Percentiles rank a stretch among this genome's conserved stretches.
These are phyloP conservation scores for Gossypium schwendimanii DNA, from an alignment of 441 rosid species.

Conservation along the genomic window DNA sequence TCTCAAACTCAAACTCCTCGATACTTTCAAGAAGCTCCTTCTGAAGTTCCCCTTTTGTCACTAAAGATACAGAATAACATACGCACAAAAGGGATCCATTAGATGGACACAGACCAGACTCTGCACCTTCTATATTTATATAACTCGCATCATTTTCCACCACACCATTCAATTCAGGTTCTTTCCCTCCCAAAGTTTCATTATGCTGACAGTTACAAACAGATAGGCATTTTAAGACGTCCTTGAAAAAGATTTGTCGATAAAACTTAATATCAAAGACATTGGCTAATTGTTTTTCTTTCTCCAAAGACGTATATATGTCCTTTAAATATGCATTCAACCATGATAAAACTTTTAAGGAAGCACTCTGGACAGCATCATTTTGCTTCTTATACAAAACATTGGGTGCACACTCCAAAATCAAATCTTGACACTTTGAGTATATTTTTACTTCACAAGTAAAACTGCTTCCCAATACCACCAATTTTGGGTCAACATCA, in stretches of 20 bases:
- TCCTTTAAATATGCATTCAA: conserved; percentile 55
- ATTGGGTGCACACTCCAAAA: conserved; percentile 59
- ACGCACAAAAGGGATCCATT: conserved; percentile 52
- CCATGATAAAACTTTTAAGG: conserved; percentile 71
- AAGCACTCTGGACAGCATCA: conserved; percentile 69
- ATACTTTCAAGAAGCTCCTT: conserved; percentile 73
- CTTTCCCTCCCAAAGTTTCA: conserved; percentile 20
- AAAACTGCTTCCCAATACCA: conserved; percentile 31
- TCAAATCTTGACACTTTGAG: conserved; percentile 55
- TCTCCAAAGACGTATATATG: conserved; percentile 34
- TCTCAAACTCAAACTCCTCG: conserved; percentile 85
- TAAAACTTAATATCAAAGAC: conserved; percentile 33
- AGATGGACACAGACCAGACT: conserved; percentile 48
- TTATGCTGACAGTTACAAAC: conserved; percentile 20
- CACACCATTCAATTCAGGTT: conserved; percentile 22
- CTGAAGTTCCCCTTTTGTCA: conserved; percentile 29
- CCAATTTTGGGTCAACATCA: conserved; percentile 23
- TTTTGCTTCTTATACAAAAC: conserved; percentile 58
- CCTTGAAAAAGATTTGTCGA: conserved; percentile 33
- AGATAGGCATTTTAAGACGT: conserved; percentile 30
- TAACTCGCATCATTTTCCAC: conserved; percentile 27
- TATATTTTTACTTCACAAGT: conserved; percentile 64
- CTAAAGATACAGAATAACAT: conserved; percentile 57
- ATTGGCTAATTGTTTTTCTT: conserved; percentile 35
- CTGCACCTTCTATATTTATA: conserved; percentile 45